A percentile compares a stretch with the other conserved stretches of the same genome.
These are phyloP conservation scores for Neurospora terricola DNA, from an alignment of 495 filamentous ascomycete species.

Conservation along the genomic window DNA sequence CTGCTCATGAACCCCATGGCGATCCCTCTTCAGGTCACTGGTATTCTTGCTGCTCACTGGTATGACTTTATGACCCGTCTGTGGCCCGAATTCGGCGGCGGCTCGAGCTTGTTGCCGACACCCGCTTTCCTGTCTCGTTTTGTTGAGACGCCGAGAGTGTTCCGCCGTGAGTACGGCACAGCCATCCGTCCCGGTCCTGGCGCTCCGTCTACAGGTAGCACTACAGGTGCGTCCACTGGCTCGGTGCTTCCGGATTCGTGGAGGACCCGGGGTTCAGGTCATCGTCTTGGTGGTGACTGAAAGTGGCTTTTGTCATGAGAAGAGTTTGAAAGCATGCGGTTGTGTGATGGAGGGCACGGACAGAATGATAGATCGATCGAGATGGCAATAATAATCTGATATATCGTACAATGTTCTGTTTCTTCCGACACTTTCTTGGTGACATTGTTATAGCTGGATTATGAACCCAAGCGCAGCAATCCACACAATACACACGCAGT, in stretches of 20 bases:
- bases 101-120: slow-evolving; percentile 58
- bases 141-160: slow-evolving; percentile 40
- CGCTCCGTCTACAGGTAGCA: slow-evolving; percentile 23
- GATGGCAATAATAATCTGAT: background rate
- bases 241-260: slow-evolving; percentile 48
- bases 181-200: slow-evolving; percentile 31
- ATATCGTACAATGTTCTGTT: background rate
- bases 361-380: background rate
- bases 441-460: background rate
- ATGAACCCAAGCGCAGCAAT: background rate
- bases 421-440: background rate
- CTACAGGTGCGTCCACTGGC: slow-evolving; percentile 23
- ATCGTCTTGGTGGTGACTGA: slow-evolving; percentile 50
- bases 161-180: slow-evolving; percentile 49
- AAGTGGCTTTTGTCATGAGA: background rate
- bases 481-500: background rate
- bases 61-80: slow-evolving; percentile 77
- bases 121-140: slow-evolving; percentile 55
- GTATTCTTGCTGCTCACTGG: slow-evolving; percentile 71
- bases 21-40: slow-evolving; percentile 45
- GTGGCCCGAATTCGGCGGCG: slow-evolving; percentile 76
- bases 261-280: slow-evolving; percentile 56
- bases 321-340: slow-evolving; percentile 1
- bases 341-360: background rate
- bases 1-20: slow-evolving; percentile 46